Conservation (phyloP, 805 yeast species). For the Wickerhamomyces chambardii region DNA sequence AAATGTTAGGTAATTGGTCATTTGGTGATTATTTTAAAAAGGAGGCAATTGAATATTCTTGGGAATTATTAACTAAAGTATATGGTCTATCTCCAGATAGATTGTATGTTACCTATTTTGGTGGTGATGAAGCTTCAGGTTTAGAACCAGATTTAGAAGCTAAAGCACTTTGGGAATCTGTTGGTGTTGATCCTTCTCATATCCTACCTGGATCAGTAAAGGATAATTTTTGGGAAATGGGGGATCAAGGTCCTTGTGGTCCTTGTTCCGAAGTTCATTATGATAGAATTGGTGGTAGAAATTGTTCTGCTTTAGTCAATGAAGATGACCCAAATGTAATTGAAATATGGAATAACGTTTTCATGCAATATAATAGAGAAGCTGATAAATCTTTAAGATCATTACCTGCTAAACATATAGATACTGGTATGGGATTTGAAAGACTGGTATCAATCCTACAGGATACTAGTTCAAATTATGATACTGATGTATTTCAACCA, state of each 20-base stretch:
- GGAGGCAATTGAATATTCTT: constrained; percentile 82
- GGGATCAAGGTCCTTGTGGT: constrained; percentile 99
- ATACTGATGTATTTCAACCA: constrained; percentile 94
- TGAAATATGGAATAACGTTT: constrained; percentile 97
- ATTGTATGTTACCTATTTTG: constrained; percentile 93
- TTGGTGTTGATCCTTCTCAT: constrained; percentile 88
- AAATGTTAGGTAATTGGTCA: constrained; percentile 99
- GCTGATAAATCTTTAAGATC: constrained; percentile 70
- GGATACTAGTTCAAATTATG: constrained; percentile 87
- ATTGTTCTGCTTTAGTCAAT: constrained; percentile 85
- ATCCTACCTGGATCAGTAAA: constrained; percentile 84
- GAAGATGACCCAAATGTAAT: constrained; percentile 97
- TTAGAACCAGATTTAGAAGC: constrained; percentile 94
- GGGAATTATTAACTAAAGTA: constrained; percentile 85
- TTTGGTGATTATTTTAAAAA: constrained; percentile 97
- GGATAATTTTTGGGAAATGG: constrained; percentile 99
- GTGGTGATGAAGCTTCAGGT: constrained; percentile 79
- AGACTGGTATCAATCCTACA: constrained; percentile 93
- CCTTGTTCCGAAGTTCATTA: constrained; percentile 98
- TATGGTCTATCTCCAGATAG: constrained; percentile 75
- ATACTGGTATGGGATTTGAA: constrained; percentile 99
- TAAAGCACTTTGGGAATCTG: constrained; percentile 71
- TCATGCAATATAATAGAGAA: constrained; percentile 95
- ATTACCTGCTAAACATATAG: constrained; percentile 92
- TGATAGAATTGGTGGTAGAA: constrained; percentile 97